Evolutionary conservation across 2,329 filamentous ascomycete genomes (phyloP).

Genomic region (Pestalotiopsis sp.): DNA sequence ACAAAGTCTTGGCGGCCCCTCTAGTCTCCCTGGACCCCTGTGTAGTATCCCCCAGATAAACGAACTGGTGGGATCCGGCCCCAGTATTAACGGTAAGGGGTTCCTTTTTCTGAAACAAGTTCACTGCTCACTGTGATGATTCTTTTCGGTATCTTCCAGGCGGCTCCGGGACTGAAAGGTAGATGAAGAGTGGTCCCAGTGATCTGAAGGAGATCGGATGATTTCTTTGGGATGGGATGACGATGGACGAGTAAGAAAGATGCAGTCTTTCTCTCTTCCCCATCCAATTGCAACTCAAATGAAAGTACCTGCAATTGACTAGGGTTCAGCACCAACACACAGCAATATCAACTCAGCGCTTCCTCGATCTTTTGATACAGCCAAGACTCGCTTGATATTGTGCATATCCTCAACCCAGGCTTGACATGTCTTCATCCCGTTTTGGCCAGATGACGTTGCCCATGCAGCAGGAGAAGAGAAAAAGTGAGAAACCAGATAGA

Average conservation of each 20-base stretch:
- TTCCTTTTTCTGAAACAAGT: slow-evolving; percentile 3
- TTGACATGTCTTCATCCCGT: too few species aligned
- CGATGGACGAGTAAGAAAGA: background rate
- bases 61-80: background rate
- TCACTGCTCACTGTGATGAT: background rate
- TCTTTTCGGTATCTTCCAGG: background rate
- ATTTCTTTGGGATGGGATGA: background rate
- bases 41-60: background rate
- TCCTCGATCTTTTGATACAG: too few species aligned
- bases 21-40: background rate
- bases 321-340: too few species aligned
- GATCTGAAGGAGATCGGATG: background rate
- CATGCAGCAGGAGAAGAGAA: background rate
- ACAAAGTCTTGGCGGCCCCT: slow-evolving; percentile 5
- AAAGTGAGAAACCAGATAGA: background rate
- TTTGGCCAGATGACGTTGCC: too few species aligned
- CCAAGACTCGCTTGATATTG: too few species aligned
- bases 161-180: background rate
- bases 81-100: slow-evolving; percentile 4
- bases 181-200: background rate
- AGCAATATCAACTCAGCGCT: too few species aligned
- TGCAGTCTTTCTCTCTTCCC: background rate
- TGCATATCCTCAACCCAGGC: too few species aligned
- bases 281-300: too few species aligned
- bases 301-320: too few species aligned